phyloP scores from a whole-genome alignment of 805 yeast genomes.

The Wickerhamiella sergipiensis region DNA sequence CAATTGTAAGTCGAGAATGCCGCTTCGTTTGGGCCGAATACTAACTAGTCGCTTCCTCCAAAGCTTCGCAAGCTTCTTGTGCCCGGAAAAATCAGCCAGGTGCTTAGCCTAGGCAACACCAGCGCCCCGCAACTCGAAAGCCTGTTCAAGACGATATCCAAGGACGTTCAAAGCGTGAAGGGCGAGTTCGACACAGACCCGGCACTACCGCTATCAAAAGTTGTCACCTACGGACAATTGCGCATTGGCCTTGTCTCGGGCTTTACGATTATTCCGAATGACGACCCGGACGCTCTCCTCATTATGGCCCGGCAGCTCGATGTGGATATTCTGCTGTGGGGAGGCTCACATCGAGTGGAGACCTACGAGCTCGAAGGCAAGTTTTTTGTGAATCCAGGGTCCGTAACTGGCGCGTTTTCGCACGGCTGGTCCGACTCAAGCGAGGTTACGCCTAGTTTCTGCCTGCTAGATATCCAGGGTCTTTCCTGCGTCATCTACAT shows the following conservation, averaged over 20 bases:
- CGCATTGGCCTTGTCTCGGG: constrained; percentile 81
- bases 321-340: constrained; percentile 83
- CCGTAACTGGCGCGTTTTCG: constrained; percentile 83
- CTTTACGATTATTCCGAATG: constrained; percentile 66
- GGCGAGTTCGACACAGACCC: constrained; percentile 64
- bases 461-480: constrained; percentile 76
- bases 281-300: constrained; percentile 73
- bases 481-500: constrained; percentile 67
- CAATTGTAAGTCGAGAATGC: constrained; percentile 34
- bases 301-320: constrained; percentile 80
- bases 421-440: constrained; percentile 46
- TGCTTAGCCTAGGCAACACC: constrained; percentile 72
- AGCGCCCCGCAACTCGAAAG: constrained; percentile 48
- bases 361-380: constrained; percentile 87
- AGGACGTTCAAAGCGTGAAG: constrained; percentile 59
- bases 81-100: constrained; percentile 80
- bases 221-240: constrained; percentile 55
- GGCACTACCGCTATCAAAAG: constrained; percentile 45
- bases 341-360: constrained; percentile 85
- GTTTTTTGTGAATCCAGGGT: constrained; percentile 92
- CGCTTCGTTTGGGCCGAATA: constrained; percentile 3
- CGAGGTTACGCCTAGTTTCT: constrained; percentile 66
- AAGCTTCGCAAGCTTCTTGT: constrained; percentile 62
- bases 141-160: constrained; percentile 53
- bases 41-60: constrained; percentile 9